phyloP scores from a whole-genome alignment of 2,329 filamentous ascomycete species.

The Emericellopsis atlantica region DNA sequence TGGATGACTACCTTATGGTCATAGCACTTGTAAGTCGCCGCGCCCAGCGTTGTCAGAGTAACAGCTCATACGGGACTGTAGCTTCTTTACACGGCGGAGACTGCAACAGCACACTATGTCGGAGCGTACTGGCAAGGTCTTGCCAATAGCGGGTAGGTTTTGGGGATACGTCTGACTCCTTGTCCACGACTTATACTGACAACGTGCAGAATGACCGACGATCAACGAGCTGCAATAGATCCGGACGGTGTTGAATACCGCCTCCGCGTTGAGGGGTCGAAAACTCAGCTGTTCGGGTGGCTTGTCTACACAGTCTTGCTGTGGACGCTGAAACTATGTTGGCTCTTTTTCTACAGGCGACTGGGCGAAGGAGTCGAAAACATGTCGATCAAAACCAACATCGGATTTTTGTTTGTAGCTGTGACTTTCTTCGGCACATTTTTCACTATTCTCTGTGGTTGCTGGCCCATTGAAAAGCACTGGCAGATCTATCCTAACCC shows the following conservation, averaged over 20 bases:
- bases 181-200: background rate
- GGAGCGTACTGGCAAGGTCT: slow-evolving; percentile 1
- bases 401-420: slow-evolving; percentile 14
- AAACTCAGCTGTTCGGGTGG: slow-evolving; percentile 17
- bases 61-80: background rate
- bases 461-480: slow-evolving; percentile 15
- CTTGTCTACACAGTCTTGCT: slow-evolving; percentile 19
- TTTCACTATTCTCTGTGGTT: slow-evolving; percentile 15
- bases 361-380: background rate
- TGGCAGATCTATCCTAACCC: slow-evolving; percentile 23
- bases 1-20: slow-evolving; percentile 2
- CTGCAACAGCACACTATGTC: background rate
- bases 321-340: slow-evolving; percentile 17
- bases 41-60: background rate
- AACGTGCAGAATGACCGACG: slow-evolving; percentile 1
- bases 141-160: slow-evolving; percentile 2
- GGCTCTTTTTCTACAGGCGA: slow-evolving; percentile 4
- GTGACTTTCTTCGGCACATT: slow-evolving; percentile 14
- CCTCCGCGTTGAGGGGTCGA: slow-evolving; percentile 17
- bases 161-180: background rate
- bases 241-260: background rate
- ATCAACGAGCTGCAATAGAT: slow-evolving; percentile 1
- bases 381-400: slow-evolving; percentile 6
- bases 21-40: background rate
- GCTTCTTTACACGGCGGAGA: slow-evolving; percentile 2